These are phyloP conservation scores for Vanilla planifolia DNA, from an alignment of 106 monocot species.

Conservation along the genomic window DNA sequence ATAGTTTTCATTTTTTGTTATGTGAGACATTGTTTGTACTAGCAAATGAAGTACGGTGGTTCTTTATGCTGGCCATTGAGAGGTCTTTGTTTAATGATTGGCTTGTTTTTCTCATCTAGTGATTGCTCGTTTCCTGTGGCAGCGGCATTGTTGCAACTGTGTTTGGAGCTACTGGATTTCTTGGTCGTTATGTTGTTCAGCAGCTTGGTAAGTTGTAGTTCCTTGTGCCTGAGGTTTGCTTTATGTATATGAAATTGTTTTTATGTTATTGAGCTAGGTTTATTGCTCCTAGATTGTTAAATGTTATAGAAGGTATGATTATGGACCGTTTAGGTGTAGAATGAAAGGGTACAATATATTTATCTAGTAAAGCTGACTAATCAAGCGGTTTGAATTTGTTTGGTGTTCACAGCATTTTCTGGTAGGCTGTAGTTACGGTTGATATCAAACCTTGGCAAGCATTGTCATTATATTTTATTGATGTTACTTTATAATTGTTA, in stretches of 20 bases:
- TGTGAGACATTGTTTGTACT: background rate
- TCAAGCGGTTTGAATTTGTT: too few relatives aligned
- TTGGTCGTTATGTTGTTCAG: constrained; percentile 97
- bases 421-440: too few relatives aligned
- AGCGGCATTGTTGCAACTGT: constrained; percentile 97
- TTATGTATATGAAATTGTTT: background rate
- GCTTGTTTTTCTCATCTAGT: background rate
- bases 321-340: too few relatives aligned
- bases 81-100: constrained; percentile 4
- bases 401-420: too few relatives aligned
- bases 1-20: background rate
- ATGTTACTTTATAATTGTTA: background rate
- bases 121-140: constrained; percentile 6
- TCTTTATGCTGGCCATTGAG: constrained; percentile 1
- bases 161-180: constrained; percentile 99
- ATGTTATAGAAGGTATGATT: too few relatives aligned
- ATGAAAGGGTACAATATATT: too few relatives aligned
- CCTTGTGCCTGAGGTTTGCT: background rate
- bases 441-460: too few relatives aligned
- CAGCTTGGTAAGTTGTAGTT: constrained; percentile 68
- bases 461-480: too few relatives aligned
- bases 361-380: too few relatives aligned
- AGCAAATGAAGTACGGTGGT: background rate
- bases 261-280: background rate
- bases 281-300: too few relatives aligned